phyloP scores from a whole-genome alignment of 345 rosid genomes.

The Combretum micranthum region DNA sequence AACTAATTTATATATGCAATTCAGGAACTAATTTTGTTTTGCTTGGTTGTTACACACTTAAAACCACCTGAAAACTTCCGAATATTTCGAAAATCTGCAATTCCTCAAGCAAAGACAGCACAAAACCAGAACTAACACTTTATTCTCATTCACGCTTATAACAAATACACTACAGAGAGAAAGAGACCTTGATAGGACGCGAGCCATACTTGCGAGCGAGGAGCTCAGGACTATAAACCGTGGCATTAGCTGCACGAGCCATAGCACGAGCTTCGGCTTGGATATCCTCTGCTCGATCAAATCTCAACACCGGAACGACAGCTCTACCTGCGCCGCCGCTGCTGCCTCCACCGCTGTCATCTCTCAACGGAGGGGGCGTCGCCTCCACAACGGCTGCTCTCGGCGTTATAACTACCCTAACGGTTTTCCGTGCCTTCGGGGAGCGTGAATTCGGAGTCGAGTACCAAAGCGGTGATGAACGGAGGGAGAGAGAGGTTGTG shows the following conservation, averaged over 20 bases:
- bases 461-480: slow-evolving; percentile 9
- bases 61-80: too few relatives aligned
- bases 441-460: slow-evolving; percentile 6
- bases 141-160: neutral
- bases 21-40: too few relatives aligned
- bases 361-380: slow-evolving; percentile 16
- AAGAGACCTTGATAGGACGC: slow-evolving; percentile 62
- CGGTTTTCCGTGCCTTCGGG: neutral
- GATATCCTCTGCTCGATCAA: slow-evolving; percentile 55
- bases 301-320: slow-evolving; percentile 13
- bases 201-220: slow-evolving; percentile 62
- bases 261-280: slow-evolving; percentile 86
- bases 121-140: neutral
- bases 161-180: neutral
- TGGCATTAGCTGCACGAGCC: slow-evolving; percentile 75
- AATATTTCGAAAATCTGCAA: neutral
- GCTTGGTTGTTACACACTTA: too few relatives aligned
- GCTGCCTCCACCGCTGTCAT: slow-evolving; percentile 11
- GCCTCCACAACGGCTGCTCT: slow-evolving; percentile 40
- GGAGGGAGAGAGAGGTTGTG: slow-evolving; percentile 2
- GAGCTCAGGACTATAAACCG: slow-evolving; percentile 70
- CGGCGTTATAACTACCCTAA: slow-evolving; percentile 8
- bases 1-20: too few relatives aligned
- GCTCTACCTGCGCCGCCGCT: neutral
- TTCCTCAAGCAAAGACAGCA: neutral